Base-by-base conservation (phyloP, 768 basidiomycete genomes). In the Pleurotus cornucopiae region DNA sequence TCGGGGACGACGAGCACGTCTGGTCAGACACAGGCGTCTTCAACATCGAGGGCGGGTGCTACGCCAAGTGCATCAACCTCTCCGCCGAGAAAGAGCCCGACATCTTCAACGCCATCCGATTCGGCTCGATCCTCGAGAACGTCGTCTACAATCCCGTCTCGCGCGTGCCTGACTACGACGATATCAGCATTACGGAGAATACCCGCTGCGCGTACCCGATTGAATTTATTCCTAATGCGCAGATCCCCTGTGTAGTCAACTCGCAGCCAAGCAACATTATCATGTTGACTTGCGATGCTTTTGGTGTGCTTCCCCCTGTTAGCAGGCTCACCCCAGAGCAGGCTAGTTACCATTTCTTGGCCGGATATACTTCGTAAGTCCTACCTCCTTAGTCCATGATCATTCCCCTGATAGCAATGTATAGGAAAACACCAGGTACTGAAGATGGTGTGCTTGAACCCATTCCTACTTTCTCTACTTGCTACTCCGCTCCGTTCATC, bases 31-130 rank as follows among this genome's bases (percentile, higher is more conserved):
- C 80, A 14, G 97, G 97, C 67, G 96, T 99, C 58, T 99, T 99
- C 86, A 98, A 98, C 81, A 99, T 99, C 66, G 97, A 99, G 68
- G 97, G 97, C 60, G 97, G 97, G 49, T 99, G 97, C 74, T 99
- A 98, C 69, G 97, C 97, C 72, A 98, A 99, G 76, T 88, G 85
- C 71, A 89, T 98, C 78, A 97, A 97, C 78, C 85, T 99, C 58
- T 94, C 94, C 41, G 84, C 86, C 20, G 92, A 97, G 74, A 98
- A 98, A 79, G 97, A 99, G 68, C 97, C 97, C 53, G 97, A 98
- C 70, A 99, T 99, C 67, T 96, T 74, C 82, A 88, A 85, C 66
- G 97, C 97, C 57, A 96, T 99, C 75, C 81, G 84, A 60, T 99
- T 88, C 71, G 97, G 97, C 49, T 86, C 89, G 62, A 97, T 99